A percentile compares a stretch with the other conserved stretches of the same genome.
Conservation (phyloP, 352 stramenopile genomes). For the Aphanomyces stellatus region DNA sequence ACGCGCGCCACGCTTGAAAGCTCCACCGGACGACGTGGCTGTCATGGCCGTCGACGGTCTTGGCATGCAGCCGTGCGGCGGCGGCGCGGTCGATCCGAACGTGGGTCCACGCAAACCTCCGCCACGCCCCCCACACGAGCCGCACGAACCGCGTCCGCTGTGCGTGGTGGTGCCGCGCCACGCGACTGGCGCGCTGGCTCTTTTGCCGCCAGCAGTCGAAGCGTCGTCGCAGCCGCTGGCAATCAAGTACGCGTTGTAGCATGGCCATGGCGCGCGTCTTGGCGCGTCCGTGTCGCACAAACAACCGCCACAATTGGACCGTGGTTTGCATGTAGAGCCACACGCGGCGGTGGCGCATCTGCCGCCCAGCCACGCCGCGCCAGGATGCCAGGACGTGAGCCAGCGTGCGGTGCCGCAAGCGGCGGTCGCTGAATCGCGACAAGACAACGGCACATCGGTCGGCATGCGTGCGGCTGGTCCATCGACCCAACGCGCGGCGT, state of each 20-base stretch:
- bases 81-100: background rate
- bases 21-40: background rate
- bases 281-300: background rate
- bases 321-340: background rate
- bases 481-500: background rate
- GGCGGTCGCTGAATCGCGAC: background rate
- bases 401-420: background rate
- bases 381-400: background rate
- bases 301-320: background rate
- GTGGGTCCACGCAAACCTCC: background rate
- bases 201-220: background rate
- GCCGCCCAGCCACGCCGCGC: background rate
- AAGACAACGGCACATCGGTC: background rate
- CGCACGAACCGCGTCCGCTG: background rate
- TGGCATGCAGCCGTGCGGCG: background rate
- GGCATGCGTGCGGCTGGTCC: background rate
- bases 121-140: background rate
- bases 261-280: background rate
- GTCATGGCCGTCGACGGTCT: background rate
- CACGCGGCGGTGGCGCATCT: background rate
- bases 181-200: background rate
- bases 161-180: background rate
- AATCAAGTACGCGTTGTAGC: background rate
- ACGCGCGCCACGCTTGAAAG: background rate
- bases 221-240: background rate